phyloP scores from a whole-genome alignment of 148 eudicot species.

The Nyssa sinensis region DNA sequence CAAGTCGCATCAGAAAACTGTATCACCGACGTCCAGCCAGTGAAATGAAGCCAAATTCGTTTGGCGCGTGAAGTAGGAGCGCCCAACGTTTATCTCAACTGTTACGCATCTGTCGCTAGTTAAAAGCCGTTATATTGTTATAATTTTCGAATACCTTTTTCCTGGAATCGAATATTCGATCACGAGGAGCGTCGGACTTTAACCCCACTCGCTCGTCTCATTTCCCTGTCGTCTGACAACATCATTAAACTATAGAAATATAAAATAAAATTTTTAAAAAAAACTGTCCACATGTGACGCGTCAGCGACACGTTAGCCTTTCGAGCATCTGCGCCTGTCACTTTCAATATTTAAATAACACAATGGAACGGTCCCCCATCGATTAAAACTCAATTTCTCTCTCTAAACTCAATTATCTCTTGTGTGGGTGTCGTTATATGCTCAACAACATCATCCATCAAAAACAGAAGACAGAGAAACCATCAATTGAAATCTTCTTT shows the following conservation, averaged over 20 bases:
- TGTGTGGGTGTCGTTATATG: not conserved
- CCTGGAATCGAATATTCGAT: too few relatives aligned
- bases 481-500: too few relatives aligned
- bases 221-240: too few relatives aligned
- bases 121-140: too few relatives aligned
- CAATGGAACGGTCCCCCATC: not conserved
- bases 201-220: too few relatives aligned
- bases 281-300: not conserved
- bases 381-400: not conserved
- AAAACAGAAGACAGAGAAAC: not conserved
- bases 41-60: not conserved
- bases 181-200: too few relatives aligned
- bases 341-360: not conserved
- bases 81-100: too few relatives aligned
- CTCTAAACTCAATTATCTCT: not conserved
- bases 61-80: not conserved
- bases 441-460: not conserved
- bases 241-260: too few relatives aligned
- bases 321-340: not conserved
- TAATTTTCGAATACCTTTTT: too few relatives aligned
- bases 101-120: too few relatives aligned
- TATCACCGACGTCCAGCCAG: not conserved
- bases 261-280: too few relatives aligned
- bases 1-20: not conserved
- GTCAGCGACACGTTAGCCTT: not conserved